Evolutionary conservation across 371 early-diverging fungal species (phyloP), one percentile per base, ranked within the genome.

Genomic region (Mucor sp.): DNA sequence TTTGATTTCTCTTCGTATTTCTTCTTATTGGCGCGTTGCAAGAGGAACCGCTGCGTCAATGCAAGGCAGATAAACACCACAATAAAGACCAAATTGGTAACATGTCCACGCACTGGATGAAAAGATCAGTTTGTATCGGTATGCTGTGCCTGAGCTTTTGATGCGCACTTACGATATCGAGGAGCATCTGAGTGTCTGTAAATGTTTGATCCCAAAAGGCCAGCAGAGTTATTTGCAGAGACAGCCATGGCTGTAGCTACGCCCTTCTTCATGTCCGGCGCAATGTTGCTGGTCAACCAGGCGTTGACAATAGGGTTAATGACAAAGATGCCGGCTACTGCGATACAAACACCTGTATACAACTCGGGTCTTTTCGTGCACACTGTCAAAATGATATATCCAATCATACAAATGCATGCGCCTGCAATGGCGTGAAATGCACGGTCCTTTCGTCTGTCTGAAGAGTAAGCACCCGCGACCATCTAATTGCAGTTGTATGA

Each of bases 211-310:
- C 82, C 82, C 8, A 82, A 30, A n/a, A 82, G 58, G 44, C 81
- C 82, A 19, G 82, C 78, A 1, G 82, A 72, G 59, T 82, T 82
- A 47, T 82, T 82, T 2, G 82, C 82, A 28, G 75, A 76, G 0
- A 82, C 82, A 12, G 80, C 82, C 82, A 82, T 82, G 3, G 82
- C 82, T 21, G 82, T 80, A 6, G 80, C 80, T 3, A 82, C 78
- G 44, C 82, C 76, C 19, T 78, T 76, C 50, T 82, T 82, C 82
- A 80, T 82, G 8, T 80, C 75, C 9, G 80, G 82, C 0, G 77
- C 76, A 63, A 82, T 80, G 23, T 82, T 82, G 28, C 75, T 70
- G 7, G 80, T 82, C 48, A 82, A 55, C 82, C 82, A 82, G 2
- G 82, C 82, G 66, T 82, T 82, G 19, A 82, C 77, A n/a, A 82